Evolutionary conservation across 768 basidiomycete species (phyloP).

Genomic region (Suillus placidus): DNA sequence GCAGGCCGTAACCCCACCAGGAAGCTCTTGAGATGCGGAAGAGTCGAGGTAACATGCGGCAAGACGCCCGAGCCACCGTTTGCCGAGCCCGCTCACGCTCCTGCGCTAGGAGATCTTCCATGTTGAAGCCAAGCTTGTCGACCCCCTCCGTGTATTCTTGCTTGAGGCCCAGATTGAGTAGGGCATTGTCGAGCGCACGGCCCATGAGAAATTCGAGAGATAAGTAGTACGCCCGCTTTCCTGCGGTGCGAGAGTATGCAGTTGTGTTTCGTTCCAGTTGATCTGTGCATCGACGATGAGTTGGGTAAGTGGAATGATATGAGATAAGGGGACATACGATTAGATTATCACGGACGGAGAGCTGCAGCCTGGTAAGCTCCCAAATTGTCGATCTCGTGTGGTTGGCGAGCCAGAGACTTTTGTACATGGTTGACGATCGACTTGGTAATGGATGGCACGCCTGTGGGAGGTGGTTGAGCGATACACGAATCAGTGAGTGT

Average conservation of each 20-base stretch:
- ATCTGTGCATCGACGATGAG: conserved; percentile 42
- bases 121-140: conserved; percentile 81
- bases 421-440: conserved; percentile 84
- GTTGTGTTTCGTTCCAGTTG: conserved; percentile 86
- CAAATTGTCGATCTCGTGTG: conserved; percentile 84
- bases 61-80: conserved; percentile 94
- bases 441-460: conserved; percentile 62
- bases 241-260: conserved; percentile 79
- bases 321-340: conserved; percentile 50
- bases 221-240: conserved; percentile 93
- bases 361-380: conserved; percentile 94
- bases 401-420: conserved; percentile 87
- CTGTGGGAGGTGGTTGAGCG: conserved; percentile 36
- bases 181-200: conserved; percentile 74
- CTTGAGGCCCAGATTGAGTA: conserved; percentile 89
- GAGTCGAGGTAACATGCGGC: conserved; percentile 98
- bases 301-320: not conserved
- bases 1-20: conserved; percentile 92
- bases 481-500: not conserved
- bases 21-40: conserved; percentile 86
- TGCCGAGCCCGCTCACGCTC: conserved; percentile 93
- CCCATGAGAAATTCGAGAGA: conserved; percentile 94
- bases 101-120: conserved; percentile 84
- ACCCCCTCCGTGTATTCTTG: conserved; percentile 69
- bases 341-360: conserved; percentile 83